A percentile compares a stretch with the other conserved stretches of the same genome.
Conservation (phyloP, 23 red algal genomes). For the Gracilaria gracilis region DNA sequence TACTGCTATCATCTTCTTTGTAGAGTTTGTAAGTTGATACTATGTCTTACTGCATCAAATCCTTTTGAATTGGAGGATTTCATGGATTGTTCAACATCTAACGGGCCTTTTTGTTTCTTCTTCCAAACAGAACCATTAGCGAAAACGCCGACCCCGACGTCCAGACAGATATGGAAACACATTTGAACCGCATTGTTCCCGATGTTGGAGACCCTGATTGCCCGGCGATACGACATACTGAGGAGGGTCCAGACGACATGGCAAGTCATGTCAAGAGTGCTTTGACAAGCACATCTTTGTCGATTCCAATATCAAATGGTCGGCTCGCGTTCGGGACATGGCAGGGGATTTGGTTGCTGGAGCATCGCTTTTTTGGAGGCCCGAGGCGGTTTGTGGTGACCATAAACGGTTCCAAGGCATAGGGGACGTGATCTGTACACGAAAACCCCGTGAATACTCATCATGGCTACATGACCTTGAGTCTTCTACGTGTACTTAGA, state of each 20-base stretch:
- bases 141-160: slow-evolving; percentile 84
- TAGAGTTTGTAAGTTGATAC: slow-evolving; percentile 56
- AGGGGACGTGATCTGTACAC: not conserved
- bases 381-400: slow-evolving; percentile 57
- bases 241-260: slow-evolving; percentile 83
- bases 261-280: slow-evolving; percentile 73
- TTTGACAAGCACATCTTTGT: slow-evolving; percentile 60
- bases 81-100: not conserved
- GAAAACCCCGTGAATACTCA: not conserved
- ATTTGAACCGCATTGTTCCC: slow-evolving; percentile 63
- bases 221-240: slow-evolving; percentile 65
- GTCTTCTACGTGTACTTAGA: too few relatives aligned
- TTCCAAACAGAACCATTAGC: slow-evolving; percentile 57
- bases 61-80: not conserved
- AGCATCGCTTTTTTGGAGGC: slow-evolving; percentile 64
- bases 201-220: slow-evolving; percentile 68
- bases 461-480: too few relatives aligned
- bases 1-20: not conserved
- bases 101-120: not conserved
- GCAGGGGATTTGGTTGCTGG: slow-evolving; percentile 81
- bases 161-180: slow-evolving; percentile 68
- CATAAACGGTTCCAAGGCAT: slow-evolving; percentile 47
- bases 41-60: not conserved
- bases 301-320: slow-evolving; percentile 71
- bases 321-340: slow-evolving; percentile 74